These are phyloP conservation scores for Trichoderma cornu-damae DNA, from an alignment of 2,329 filamentous ascomycete species.

Conservation along the genomic window DNA sequence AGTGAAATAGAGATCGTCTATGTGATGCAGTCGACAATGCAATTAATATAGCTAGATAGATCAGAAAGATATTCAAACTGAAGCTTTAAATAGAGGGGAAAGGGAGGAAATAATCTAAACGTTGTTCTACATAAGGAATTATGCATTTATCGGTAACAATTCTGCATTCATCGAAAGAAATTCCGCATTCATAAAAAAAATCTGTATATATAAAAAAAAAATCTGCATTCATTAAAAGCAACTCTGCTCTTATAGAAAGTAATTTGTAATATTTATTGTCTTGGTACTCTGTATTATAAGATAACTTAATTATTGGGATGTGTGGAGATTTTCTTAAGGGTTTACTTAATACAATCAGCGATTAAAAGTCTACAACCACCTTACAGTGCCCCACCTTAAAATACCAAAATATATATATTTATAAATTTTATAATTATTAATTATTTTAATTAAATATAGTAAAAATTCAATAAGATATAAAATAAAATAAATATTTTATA, in stretches of 20 bases:
- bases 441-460: no score
- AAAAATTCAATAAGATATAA: no score
- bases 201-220: no score
- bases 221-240: neutral
- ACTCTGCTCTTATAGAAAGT: neutral
- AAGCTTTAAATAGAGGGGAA: neutral
- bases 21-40: neutral
- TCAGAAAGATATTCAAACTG: neutral
- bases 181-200: neutral
- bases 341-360: no score
- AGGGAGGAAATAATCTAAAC: neutral
- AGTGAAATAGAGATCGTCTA: neutral
- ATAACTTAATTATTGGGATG: neutral
- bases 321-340: neutral
- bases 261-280: neutral
- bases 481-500: no score
- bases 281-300: no score
- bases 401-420: no score
- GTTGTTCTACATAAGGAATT: no score
- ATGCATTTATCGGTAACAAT: no score
- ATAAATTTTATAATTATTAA: no score
- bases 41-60: neutral
- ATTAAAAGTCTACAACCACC: no score
- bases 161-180: neutral
- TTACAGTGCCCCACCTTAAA: no score